These are phyloP conservation scores for Ceratocystis harringtonii DNA, from an alignment of 2,329 filamentous ascomycete species.

Conservation along the genomic window DNA sequence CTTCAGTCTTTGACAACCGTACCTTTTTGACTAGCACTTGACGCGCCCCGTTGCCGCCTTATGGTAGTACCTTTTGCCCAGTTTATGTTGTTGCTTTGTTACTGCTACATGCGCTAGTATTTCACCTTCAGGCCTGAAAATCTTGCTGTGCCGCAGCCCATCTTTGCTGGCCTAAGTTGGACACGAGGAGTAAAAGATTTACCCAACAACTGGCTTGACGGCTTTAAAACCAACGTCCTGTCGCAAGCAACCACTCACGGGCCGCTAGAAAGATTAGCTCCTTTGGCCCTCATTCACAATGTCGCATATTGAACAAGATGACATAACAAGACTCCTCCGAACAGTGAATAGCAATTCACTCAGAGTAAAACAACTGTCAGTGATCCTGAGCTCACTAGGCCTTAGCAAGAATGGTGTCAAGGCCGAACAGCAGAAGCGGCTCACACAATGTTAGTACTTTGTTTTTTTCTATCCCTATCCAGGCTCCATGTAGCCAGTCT, in stretches of 20 bases:
- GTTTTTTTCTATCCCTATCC: background rate
- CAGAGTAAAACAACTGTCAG: slow-evolving; percentile 52
- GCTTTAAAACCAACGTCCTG: background rate
- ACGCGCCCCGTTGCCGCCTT: background rate
- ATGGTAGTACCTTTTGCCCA: background rate
- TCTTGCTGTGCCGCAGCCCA: background rate
- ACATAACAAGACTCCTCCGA: slow-evolving; percentile 33
- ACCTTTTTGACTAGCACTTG: background rate
- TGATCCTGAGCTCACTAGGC: slow-evolving; percentile 59
- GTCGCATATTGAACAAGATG: slow-evolving; percentile 20
- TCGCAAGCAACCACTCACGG: background rate
- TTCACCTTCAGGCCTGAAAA: background rate
- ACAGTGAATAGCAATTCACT: slow-evolving; percentile 31
- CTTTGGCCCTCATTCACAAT: background rate
- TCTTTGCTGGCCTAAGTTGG: background rate
- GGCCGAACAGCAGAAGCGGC: slow-evolving; percentile 61
- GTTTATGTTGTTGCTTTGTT: background rate
- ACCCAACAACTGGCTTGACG: background rate
- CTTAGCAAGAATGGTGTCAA: slow-evolving; percentile 74
- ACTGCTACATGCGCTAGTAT: background rate
- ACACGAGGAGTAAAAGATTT: background rate
- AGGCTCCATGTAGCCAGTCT: background rate
- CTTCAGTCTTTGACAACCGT: background rate
- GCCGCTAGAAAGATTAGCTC: background rate
- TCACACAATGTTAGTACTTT: slow-evolving; percentile 54